Evolutionary conservation across 805 yeast genomes (phyloP), one percentile per base, ranked within the genome.

Genomic region (Metschnikowia dekortorum): DNA sequence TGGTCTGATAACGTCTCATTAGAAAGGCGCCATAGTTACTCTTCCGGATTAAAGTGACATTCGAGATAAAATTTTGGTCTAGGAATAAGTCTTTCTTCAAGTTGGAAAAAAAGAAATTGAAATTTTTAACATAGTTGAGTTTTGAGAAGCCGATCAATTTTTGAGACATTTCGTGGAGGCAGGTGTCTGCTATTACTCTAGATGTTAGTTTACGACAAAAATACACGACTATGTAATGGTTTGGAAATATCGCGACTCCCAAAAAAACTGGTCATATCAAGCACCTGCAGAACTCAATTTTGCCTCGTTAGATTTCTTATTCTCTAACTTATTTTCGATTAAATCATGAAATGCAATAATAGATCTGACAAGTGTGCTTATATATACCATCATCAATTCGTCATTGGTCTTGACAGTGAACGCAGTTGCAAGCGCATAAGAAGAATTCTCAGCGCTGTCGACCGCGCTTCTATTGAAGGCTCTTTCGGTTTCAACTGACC

Each of bases 281-380:
- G 37, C 43, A 10, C 43, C 46, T 44, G 46, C 46, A 44, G 46
- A 44, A 44, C 40, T 28, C 34, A 36, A 36, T 36, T 49, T 49
- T 30, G 42, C 62, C 49, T 71, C 77, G 52, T 65, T 66, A 40
- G 65, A 52, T 59, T 58, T 60, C 50, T 64, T 85, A 67, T 90
- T 90, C 59, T 87, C 89, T 57, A 94, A 84, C 71, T 94, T 94
- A 73, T 95, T 95, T 62, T 94, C 98, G 64, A 94, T 94, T 68
- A 94, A 79, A 67, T 94, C 96, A 69, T 94, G 96, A 79, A 94
- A 92, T 9, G 98, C 95, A 63, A 94, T 87, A 61, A 95, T 91
- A 6, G 98, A 87, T 64, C 98, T 81, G 26, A 94, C 96, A 61
- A 94, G 74, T 46, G 92, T 85, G 61, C 94, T 82, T 57, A 94